Evolutionary conservation across 371 early-diverging fungal species (phyloP), one percentile per base, ranked within the genome.

Genomic region (Choanephora cucurbitarum): DNA sequence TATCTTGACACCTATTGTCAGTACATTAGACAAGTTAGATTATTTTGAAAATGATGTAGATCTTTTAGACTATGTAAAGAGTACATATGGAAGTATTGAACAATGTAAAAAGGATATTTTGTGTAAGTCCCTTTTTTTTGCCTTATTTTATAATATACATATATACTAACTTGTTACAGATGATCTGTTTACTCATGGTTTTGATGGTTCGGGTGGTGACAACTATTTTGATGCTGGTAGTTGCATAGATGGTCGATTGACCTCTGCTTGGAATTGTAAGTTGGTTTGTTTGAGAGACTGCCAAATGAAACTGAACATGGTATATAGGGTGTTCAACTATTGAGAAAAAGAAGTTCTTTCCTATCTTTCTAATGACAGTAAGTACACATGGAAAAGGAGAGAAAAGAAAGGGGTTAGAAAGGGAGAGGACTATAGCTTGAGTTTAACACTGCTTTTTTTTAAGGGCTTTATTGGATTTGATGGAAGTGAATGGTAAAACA

Each of bases 201-300:
- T 98, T 76, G 95, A 98, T 72, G 98, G 98, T 1, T 92, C 93
- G 19, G 98, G 98, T 9, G 94, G 91, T 0, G 94, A 94, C 66
- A 95, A 94, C 68, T 96, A 91, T 61, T 95, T 91, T 73, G 91
- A 94, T 60, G 97, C 98, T 13, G 98, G 98, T 23, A 75, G 88
- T 41, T 98, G 98, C 70, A 96, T 98, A 71, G 98, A 98, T 58
- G 98, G 97, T 33, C 82, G 98, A 42, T 72, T 98, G 58, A 98
- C 97, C 1, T 88, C 89, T 31, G 92, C 93, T 14, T 93, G 96
- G 97, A 96, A 98, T 75, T 98, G 82, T 77, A 67, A 63, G 69
- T 47, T 42, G 34, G 10, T 17, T 15, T 31, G 10, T 32, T 32
- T 37, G 9, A 14, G 2, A 37, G 9, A 7, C 7, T 5, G 28